These are phyloP conservation scores for Ascochyta pisi DNA, from an alignment of 2,329 filamentous ascomycete species.

Conservation along the genomic window DNA sequence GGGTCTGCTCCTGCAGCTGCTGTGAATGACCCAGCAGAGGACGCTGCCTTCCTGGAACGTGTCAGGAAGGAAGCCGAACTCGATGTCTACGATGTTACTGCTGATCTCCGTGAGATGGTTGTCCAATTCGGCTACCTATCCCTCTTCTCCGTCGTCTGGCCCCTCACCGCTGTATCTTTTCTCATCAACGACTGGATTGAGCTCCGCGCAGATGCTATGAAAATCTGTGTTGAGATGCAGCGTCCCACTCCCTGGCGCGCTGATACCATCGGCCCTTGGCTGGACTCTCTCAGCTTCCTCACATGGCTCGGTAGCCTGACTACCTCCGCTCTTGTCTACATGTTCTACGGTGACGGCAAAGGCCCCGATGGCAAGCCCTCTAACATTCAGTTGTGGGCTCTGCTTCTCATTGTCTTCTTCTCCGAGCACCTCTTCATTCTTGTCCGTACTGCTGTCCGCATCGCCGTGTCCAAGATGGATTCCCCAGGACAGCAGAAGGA, in stretches of 20 bases:
- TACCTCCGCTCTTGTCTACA: slow-evolving; percentile 84
- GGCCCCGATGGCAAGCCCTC: slow-evolving; percentile 71
- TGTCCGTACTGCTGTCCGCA: slow-evolving; percentile 73
- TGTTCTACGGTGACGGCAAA: slow-evolving; percentile 76
- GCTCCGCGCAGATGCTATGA: slow-evolving; percentile 89
- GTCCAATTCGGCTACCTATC: slow-evolving; percentile 79
- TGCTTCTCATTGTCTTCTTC: slow-evolving; percentile 82
- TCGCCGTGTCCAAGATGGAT: slow-evolving; percentile 79
- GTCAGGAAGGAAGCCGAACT: slow-evolving; percentile 85
- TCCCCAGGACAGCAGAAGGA: slow-evolving; percentile 87
- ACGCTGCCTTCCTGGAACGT: slow-evolving; percentile 78
- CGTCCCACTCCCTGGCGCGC: slow-evolving; percentile 88
- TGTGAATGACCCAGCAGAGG: slow-evolving; percentile 73
- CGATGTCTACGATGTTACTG: slow-evolving; percentile 84
- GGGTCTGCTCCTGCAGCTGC: slow-evolving; percentile 57
- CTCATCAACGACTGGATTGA: slow-evolving; percentile 97
- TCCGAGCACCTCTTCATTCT: slow-evolving; percentile 90
- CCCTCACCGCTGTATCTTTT: slow-evolving; percentile 87
- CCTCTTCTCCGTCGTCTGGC: slow-evolving; percentile 93
- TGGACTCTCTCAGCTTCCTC: slow-evolving; percentile 85
- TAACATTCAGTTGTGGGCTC: slow-evolving; percentile 77
- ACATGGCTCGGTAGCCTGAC: slow-evolving; percentile 92
- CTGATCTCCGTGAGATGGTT: slow-evolving; percentile 78
- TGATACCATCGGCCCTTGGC: slow-evolving; percentile 93
- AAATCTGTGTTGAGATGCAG: slow-evolving; percentile 88